phyloP scores from a whole-genome alignment of 495 filamentous ascomycete genomes.

The Echria macrotheca region DNA sequence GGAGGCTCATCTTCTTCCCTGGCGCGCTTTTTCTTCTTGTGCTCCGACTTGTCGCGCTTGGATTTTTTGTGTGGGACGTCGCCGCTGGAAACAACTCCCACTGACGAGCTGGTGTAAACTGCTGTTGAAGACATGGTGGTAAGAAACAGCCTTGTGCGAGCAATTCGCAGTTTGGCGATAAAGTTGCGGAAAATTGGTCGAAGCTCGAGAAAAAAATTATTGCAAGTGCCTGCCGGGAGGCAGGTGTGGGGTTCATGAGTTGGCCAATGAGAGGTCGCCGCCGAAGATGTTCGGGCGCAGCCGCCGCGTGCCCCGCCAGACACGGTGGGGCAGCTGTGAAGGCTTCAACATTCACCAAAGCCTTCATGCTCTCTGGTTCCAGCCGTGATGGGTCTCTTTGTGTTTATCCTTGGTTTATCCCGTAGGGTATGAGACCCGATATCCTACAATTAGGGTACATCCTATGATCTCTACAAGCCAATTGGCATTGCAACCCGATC shows the following conservation, averaged over 20 bases:
- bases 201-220: slow-evolving; percentile 11
- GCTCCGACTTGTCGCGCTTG: slow-evolving; percentile 27
- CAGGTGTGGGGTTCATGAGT: neutral
- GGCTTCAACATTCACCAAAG: neutral
- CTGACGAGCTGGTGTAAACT: slow-evolving; percentile 8
- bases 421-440: too few species aligned
- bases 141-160: neutral
- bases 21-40: slow-evolving; percentile 39
- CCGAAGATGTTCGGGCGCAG: neutral
- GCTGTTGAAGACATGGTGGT: slow-evolving; percentile 21
- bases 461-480: too few species aligned
- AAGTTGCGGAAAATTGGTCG: neutral
- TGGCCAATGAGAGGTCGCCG: neutral
- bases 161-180: neutral
- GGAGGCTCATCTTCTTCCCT: slow-evolving; percentile 31
- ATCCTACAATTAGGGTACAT: too few species aligned
- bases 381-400: too few species aligned
- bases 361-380: too few species aligned
- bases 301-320: too few species aligned
- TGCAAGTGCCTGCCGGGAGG: slow-evolving; percentile 3
- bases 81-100: slow-evolving; percentile 8
- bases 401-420: too few species aligned
- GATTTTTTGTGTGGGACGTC: slow-evolving; percentile 28
- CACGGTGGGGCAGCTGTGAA: neutral
- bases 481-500: too few species aligned